Conservation (phyloP, 805 yeast species). For the Deakozyma indianensis region DNA sequence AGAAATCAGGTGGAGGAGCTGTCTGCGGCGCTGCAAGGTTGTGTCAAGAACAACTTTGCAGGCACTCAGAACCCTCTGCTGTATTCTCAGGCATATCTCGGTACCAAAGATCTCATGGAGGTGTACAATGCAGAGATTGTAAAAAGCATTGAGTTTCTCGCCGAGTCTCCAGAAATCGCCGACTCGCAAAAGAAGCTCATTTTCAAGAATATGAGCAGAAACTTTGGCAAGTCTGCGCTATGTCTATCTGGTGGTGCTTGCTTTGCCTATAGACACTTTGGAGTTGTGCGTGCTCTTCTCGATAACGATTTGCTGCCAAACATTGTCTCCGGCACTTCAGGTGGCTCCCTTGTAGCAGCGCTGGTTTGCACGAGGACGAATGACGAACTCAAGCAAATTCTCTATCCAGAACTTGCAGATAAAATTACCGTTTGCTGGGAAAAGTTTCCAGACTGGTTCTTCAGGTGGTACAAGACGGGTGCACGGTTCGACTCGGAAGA, state of each 20-base stretch:
- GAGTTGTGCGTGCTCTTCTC: slow-evolving; percentile 54
- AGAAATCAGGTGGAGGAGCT: slow-evolving; percentile 31
- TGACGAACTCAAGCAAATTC: slow-evolving; percentile 41
- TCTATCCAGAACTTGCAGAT: slow-evolving; percentile 46
- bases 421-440: slow-evolving; percentile 61
- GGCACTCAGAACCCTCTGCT: slow-evolving; percentile 61
- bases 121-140: slow-evolving; percentile 40
- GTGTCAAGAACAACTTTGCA: slow-evolving; percentile 60
- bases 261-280: slow-evolving; percentile 66
- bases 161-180: slow-evolving; percentile 25
- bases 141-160: slow-evolving; percentile 30
- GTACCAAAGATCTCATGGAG: slow-evolving; percentile 50
- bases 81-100: slow-evolving; percentile 62
- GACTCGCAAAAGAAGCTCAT: slow-evolving; percentile 31
- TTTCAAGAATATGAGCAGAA: slow-evolving; percentile 43
- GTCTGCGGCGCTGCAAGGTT: slow-evolving; percentile 44
- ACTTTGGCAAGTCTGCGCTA: slow-evolving; percentile 58
- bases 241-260: slow-evolving; percentile 72
- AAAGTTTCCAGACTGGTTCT: slow-evolving; percentile 42
- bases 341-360: slow-evolving; percentile 70
- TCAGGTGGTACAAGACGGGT: slow-evolving; percentile 59
- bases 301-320: slow-evolving; percentile 54
- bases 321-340: slow-evolving; percentile 65
- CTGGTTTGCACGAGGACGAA: slow-evolving; percentile 55
- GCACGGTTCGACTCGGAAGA: slow-evolving; percentile 62